Conservation (phyloP, 371 early-diverging fungal species). For the Amoeboaphelidium protococcarum region DNA sequence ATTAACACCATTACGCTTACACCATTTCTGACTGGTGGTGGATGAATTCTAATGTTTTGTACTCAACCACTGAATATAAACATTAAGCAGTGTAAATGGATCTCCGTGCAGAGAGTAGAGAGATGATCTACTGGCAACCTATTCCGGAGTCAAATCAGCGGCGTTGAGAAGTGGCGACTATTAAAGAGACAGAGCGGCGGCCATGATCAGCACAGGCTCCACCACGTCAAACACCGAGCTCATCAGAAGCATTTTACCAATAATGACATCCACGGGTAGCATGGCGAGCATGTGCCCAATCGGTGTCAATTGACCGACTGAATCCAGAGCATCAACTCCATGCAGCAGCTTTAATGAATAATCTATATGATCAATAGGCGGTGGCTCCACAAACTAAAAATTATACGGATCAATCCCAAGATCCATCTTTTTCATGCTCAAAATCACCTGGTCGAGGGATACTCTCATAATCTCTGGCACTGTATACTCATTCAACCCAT, state of each 20-base stretch:
- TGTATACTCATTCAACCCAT: conserved; percentile 17
- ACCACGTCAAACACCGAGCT: conserved; percentile 41
- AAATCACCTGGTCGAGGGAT: conserved; percentile 16
- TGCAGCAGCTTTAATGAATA: conserved; percentile 9
- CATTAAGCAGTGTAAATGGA: conserved; percentile 29
- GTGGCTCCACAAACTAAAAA: conserved; percentile 27
- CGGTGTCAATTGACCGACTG: conserved; percentile 34
- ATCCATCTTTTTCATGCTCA: conserved; percentile 18
- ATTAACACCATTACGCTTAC: conserved; percentile 27
- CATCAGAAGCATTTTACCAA: conserved; percentile 62
- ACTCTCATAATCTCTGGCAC: conserved; percentile 24
- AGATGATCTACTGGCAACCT: too few species aligned
- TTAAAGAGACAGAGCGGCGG: conserved; percentile 15
- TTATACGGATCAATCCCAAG: conserved; percentile 18
- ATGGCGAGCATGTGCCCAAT: conserved; percentile 63
- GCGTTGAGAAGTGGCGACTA: conserved; percentile 15
- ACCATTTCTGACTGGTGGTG: conserved; percentile 27
- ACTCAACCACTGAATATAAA: conserved; percentile 31
- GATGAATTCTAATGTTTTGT: conserved; percentile 15
- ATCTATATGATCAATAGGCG: conserved; percentile 7
- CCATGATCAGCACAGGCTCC: conserved; percentile 11
- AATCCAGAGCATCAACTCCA: conserved; percentile 19
- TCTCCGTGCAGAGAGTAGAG: too few species aligned
- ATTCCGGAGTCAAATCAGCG: too few species aligned
- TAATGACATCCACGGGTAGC: conserved; percentile 59